These are phyloP conservation scores for Mucor racemosus DNA, from an alignment of 371 early-diverging fungal species.

Conservation along the genomic window DNA sequence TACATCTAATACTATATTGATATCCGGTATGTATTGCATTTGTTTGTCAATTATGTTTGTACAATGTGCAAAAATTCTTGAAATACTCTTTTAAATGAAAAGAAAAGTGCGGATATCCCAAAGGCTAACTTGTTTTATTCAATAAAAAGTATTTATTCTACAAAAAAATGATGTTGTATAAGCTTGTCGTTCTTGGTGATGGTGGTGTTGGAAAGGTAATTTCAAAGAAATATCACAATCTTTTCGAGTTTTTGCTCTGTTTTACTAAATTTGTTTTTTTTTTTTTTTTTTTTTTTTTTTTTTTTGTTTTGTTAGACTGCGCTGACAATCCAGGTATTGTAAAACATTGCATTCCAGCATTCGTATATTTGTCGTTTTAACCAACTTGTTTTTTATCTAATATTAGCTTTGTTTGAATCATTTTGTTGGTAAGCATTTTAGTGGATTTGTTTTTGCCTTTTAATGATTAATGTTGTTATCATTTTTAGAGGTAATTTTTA, in stretches of 20 bases:
- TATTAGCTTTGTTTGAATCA: constrained; percentile 81
- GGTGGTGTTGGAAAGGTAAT: constrained; percentile 54
- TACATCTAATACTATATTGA: no score
- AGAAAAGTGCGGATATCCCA: no score
- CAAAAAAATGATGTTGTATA: constrained; percentile 41
- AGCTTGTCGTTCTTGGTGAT: constrained; percentile 43
- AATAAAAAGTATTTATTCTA: not conserved
- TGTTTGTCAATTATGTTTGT: no score
- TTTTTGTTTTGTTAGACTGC: constrained; percentile 53
- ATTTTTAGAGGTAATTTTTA: constrained; percentile 18
- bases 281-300: no score
- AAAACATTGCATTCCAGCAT: not conserved
- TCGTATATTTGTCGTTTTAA: not conserved
- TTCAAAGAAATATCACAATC: not conserved
- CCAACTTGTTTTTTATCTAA: not conserved
- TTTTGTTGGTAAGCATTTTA: constrained; percentile 66
- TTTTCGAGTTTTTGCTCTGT: not conserved
- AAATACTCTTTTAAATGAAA: no score
- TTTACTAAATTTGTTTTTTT: not conserved
- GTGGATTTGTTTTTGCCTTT: not conserved
- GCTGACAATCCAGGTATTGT: constrained; percentile 67
- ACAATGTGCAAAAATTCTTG: no score
- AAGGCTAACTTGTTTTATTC: not conserved
- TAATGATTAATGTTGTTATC: not conserved
- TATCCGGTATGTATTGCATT: no score